A percentile compares a stretch with the other conserved stretches of the same genome.
These are phyloP conservation scores for Juglanconis oblonga DNA, from an alignment of 2,329 filamentous ascomycete genomes.

Conservation along the genomic window DNA sequence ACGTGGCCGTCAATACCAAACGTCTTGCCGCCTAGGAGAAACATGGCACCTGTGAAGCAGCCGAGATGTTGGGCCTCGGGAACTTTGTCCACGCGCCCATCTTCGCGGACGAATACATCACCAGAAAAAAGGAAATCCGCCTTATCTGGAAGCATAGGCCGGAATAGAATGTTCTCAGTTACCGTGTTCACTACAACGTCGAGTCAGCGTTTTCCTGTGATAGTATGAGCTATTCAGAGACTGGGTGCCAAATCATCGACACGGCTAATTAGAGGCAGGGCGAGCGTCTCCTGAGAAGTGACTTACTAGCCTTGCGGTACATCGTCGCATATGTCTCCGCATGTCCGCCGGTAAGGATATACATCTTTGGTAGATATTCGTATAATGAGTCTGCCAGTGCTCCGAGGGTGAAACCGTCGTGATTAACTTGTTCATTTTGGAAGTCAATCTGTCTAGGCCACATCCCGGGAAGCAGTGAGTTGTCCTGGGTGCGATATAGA, in stretches of 20 bases:
- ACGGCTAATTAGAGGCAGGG: too few species aligned
- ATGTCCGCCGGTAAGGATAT: conserved; percentile 56
- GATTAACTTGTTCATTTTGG: not conserved
- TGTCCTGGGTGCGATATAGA: conserved; percentile 9
- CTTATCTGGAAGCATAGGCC: conserved; percentile 55
- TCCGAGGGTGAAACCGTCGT: conserved; percentile 33
- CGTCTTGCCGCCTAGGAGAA: conserved; percentile 46
- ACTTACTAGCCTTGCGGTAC: conserved; percentile 44
- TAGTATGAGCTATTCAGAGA: too few species aligned
- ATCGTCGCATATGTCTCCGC: conserved; percentile 54
- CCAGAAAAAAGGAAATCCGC: conserved; percentile 56
- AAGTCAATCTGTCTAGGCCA: conserved; percentile 14
- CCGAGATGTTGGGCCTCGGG: conserved; percentile 42
- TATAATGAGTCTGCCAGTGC: conserved; percentile 40
- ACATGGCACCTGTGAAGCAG: conserved; percentile 51
- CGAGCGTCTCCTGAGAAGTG: too few species aligned
- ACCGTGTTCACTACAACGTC: conserved; percentile 41
- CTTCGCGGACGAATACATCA: conserved; percentile 25
- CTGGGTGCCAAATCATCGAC: too few species aligned
- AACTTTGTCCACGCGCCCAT: conserved; percentile 17
- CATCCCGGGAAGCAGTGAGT: conserved; percentile 12
- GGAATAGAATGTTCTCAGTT: conserved; percentile 57
- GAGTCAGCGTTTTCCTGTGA: too few species aligned
- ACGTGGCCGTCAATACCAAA: conserved; percentile 40
- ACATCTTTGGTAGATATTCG: conserved; percentile 41